phyloP scores from a whole-genome alignment of 208 protist species.

The Trypanosoma caninum region DNA sequence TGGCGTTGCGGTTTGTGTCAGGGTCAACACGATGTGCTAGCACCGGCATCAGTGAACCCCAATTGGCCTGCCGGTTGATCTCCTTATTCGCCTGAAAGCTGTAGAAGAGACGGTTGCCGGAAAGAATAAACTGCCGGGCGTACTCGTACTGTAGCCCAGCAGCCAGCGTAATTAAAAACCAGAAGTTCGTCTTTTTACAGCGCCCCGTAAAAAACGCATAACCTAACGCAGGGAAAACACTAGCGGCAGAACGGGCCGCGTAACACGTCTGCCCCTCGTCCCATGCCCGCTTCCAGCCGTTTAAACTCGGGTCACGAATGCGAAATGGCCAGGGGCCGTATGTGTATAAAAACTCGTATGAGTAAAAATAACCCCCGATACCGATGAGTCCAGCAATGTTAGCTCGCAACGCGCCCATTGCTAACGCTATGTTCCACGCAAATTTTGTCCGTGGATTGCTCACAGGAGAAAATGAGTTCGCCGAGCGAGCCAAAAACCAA shows the following conservation, averaged over 20 bases:
- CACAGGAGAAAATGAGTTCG: constrained; percentile 34
- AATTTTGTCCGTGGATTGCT: constrained; percentile 60
- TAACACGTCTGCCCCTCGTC: constrained; percentile 69
- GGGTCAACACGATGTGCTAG: constrained; percentile 70
- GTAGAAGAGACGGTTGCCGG: constrained; percentile 71
- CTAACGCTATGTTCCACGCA: constrained; percentile 57
- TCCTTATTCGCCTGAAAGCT: constrained; percentile 70
- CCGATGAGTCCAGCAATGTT: constrained; percentile 73
- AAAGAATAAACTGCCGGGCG: constrained; percentile 53
- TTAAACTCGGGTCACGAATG: constrained; percentile 67
- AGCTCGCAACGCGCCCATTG: constrained; percentile 49
- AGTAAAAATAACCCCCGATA: constrained; percentile 76
- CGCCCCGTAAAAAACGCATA: constrained; percentile 78
- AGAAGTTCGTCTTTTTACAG: constrained; percentile 68
- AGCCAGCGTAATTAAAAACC: constrained; percentile 42
- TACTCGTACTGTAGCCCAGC: constrained; percentile 75
- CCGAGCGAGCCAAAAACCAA: constrained; percentile 40
- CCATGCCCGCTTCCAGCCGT: constrained; percentile 75
- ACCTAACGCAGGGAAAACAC: constrained; percentile 68
- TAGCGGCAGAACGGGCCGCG: constrained; percentile 52
- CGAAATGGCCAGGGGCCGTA: constrained; percentile 63
- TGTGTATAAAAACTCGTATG: constrained; percentile 89
- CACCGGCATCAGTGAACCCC: constrained; percentile 59
- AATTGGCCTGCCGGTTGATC: constrained; percentile 55
- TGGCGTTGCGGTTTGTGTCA: constrained; percentile 77